Evolutionary conservation across 2,329 filamentous ascomycete genomes (phyloP), one percentile per base, ranked within the genome.

Genomic region (Arthrobotrys iridis): DNA sequence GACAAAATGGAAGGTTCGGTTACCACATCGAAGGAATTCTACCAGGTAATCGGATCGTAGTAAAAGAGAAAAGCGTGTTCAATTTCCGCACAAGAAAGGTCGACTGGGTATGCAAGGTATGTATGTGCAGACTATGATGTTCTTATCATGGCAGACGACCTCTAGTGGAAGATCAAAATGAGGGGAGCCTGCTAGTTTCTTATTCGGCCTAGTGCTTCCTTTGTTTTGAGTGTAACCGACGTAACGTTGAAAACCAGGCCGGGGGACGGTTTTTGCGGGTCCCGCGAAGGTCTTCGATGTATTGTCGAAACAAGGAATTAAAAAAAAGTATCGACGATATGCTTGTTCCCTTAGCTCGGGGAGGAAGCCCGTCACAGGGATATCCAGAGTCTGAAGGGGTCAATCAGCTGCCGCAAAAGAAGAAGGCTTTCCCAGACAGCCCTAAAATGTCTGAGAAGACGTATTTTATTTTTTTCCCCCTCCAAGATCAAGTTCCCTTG

Each of bases 11-110:
- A 74, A 74, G 70, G 70, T 74, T 74, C 62, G 70, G 62, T 26
- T 74, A 67, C 70, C 70, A 66, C 43, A 37, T 62, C 45, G 60
- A 48, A 74, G 24, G 70, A 66, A 67, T 74, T 74, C 60, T 74
- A 74, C 70, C 70, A 74, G 70, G 70, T 74, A 74, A 74, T 74
- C 70, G 70, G 70, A 74, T 74, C 62, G 70, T 74, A 60, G 46
- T 28, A 55, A 67, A 62, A 52, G 41, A 62, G 59, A 48, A 57
- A 50, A 63, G 62, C 35, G 60, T 67, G 70, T 45, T 74, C 62
- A 74, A 66, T 74, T 74, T 74, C 70, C 70, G 62, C 62, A 55
- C 52, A 52, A 67, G 70, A 74, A 66, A 67, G 45, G 70, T 74
- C 43, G 62, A 74, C 52, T 60, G 45, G 60, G 70, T 46, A 40